A percentile compares a stretch with the other conserved stretches of the same genome.
Evolutionary conservation across 2,329 filamentous ascomycete genomes (phyloP).

Genomic region (Dryadomyces sulphureus): DNA sequence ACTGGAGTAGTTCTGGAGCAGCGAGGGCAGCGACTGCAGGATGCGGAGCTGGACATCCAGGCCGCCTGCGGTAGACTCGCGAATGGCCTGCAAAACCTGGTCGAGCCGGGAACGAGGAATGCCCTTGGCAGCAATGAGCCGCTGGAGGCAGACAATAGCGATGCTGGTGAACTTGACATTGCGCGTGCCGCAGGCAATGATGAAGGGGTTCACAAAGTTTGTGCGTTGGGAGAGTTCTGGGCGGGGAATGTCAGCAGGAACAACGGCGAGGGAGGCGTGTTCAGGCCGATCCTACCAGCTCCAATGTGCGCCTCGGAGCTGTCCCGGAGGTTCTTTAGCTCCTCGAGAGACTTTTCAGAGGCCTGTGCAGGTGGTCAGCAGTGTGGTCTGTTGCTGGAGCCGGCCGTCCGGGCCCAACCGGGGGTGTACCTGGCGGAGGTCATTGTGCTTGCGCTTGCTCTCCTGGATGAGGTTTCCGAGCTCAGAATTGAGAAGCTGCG

Average conservation of each 20-base stretch:
- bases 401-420: background rate
- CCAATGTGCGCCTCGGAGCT: conserved; percentile 64
- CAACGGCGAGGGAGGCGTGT: background rate
- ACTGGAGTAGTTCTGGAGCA: conserved; percentile 78
- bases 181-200: conserved; percentile 80
- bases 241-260: background rate
- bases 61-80: conserved; percentile 65
- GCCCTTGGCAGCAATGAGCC: conserved; percentile 69
- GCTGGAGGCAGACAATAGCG: conserved; percentile 76
- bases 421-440: conserved; percentile 58
- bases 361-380: conserved; percentile 50
- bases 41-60: conserved; percentile 94
- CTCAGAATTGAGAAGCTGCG: conserved; percentile 78
- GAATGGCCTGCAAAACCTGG: conserved; percentile 77
- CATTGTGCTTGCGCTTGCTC: conserved; percentile 86
- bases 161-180: conserved; percentile 84
- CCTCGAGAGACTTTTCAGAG: conserved; percentile 83
- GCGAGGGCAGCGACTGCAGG: conserved; percentile 73
- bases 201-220: conserved; percentile 82
- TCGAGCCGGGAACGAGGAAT: conserved; percentile 66
- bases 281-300: conserved; percentile 35
- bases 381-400: background rate
- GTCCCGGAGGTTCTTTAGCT: conserved; percentile 62
- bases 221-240: conserved; percentile 69
- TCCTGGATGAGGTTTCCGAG: conserved; percentile 85